Percentiles rank a stretch among this genome's conserved stretches.
Evolutionary conservation across 257 asterid species (phyloP).

Genomic region (Solanum acaule): DNA sequence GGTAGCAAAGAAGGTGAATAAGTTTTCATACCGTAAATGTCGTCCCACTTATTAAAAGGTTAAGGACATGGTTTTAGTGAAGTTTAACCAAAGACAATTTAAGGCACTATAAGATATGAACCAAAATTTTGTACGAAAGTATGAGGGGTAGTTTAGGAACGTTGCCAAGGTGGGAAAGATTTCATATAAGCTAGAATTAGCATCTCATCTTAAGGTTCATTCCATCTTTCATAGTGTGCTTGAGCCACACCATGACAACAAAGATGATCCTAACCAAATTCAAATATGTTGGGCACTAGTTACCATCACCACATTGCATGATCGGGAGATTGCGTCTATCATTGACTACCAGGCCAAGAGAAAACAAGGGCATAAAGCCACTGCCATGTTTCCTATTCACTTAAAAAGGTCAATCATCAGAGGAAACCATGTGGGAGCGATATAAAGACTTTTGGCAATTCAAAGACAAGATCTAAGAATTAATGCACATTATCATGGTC

Average conservation of each 20-base stretch:
- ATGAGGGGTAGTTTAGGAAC: not conserved
- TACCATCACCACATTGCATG: not conserved
- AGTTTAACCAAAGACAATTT: not conserved
- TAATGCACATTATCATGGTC: not conserved
- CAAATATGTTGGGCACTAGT: not conserved
- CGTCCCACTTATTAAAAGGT: not conserved
- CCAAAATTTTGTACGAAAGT: not conserved
- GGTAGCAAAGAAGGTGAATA: not conserved
- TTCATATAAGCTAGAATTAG: not conserved
- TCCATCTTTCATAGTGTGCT: not conserved
- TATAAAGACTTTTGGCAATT: not conserved
- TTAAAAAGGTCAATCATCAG: not conserved
- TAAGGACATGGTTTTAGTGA: not conserved
- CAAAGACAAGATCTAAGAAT: not conserved
- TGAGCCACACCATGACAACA: not conserved
- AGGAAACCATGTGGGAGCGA: not conserved
- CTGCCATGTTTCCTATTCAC: not conserved
- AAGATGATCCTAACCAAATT: not conserved
- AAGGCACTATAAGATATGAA: not conserved
- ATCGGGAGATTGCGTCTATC: not conserved
- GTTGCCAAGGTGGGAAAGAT: not conserved
- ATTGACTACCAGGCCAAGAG: not conserved
- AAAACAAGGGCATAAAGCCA: not conserved
- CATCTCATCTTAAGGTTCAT: not conserved
- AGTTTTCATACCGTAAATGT: not conserved